Percentiles rank a stretch among this genome's conserved stretches.
phyloP scores from a whole-genome alignment of 176 grass and related monocot genomes.

The Canna indica region DNA sequence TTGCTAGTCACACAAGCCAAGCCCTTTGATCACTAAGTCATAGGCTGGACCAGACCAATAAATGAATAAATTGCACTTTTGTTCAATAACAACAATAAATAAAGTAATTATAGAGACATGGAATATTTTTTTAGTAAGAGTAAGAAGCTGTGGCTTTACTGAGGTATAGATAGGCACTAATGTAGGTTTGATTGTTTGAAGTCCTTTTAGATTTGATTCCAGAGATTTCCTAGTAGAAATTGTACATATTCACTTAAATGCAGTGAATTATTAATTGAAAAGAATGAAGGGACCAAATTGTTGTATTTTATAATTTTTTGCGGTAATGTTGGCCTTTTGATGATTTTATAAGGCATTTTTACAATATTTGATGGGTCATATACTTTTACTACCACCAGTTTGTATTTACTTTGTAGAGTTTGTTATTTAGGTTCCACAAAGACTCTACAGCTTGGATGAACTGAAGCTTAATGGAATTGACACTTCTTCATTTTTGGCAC shows the following conservation, averaged over 20 bases:
- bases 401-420: slow-evolving; percentile 7
- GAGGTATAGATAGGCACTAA: too few species aligned
- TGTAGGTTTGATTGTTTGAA: too few species aligned
- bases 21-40: too few species aligned
- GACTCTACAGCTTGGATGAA: slow-evolving; percentile 71
- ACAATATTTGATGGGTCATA: background rate
- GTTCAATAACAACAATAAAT: too few species aligned
- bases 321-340: background rate
- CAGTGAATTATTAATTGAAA: background rate
- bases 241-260: background rate
- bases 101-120: too few species aligned
- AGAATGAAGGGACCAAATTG: background rate
- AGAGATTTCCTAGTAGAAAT: too few species aligned
- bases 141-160: too few species aligned
- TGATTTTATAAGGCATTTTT: background rate
- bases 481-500: slow-evolving; percentile 60
- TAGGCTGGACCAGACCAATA: too few species aligned
- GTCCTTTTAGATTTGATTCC: too few species aligned
- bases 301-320: background rate
- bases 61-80: too few species aligned
- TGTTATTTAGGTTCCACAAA: slow-evolving; percentile 57
- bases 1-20: too few species aligned
- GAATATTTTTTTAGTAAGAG: too few species aligned
- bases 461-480: slow-evolving; percentile 82
- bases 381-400: background rate